Evolutionary conservation across 2,329 filamentous ascomycete species (phyloP).

Genomic region (Coccinonectria pachysandricola): DNA sequence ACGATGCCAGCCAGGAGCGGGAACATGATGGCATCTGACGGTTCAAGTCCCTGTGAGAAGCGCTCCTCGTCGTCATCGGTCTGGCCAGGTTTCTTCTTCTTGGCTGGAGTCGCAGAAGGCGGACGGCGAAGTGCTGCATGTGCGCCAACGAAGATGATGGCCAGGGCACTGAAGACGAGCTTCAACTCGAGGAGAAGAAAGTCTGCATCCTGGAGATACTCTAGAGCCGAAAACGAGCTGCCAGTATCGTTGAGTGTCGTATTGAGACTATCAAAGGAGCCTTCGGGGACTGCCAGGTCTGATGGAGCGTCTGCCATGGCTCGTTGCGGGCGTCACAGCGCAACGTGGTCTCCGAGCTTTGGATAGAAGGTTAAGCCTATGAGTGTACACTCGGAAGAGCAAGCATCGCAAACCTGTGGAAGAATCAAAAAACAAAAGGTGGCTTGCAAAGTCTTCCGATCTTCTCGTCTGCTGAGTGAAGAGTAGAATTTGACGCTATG

Average conservation of each 20-base stretch:
- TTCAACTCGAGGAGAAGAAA: conserved; percentile 36
- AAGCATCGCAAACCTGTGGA: too few species aligned
- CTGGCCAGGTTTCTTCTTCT: conserved; percentile 32
- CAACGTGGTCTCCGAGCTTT: conserved; percentile 17
- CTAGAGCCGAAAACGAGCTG: conserved; percentile 16
- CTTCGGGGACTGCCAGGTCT: conserved; percentile 4
- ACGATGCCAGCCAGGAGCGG: conserved; percentile 66
- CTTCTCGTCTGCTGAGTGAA: too few species aligned
- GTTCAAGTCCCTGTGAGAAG: conserved; percentile 39
- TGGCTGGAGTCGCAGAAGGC: conserved; percentile 59
- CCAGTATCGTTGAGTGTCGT: conserved; percentile 17
- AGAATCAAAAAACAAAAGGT: too few species aligned
- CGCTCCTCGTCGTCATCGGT: conserved; percentile 41
- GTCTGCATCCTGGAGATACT: conserved; percentile 25
- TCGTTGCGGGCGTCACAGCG: too few species aligned
- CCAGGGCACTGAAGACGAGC: conserved; percentile 56
- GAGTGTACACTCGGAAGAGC: too few species aligned
- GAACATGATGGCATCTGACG: conserved; percentile 75
- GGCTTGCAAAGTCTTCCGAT: too few species aligned
- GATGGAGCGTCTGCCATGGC: conserved; percentile 18
- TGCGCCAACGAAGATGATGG: conserved; percentile 75
- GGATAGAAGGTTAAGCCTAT: too few species aligned
- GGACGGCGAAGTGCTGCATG: conserved; percentile 80
- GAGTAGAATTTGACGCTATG: too few species aligned
- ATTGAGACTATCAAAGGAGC: conserved; percentile 21